Base-by-base conservation (phyloP, 768 basidiomycete species). In the Mycena albidolilacea region DNA sequence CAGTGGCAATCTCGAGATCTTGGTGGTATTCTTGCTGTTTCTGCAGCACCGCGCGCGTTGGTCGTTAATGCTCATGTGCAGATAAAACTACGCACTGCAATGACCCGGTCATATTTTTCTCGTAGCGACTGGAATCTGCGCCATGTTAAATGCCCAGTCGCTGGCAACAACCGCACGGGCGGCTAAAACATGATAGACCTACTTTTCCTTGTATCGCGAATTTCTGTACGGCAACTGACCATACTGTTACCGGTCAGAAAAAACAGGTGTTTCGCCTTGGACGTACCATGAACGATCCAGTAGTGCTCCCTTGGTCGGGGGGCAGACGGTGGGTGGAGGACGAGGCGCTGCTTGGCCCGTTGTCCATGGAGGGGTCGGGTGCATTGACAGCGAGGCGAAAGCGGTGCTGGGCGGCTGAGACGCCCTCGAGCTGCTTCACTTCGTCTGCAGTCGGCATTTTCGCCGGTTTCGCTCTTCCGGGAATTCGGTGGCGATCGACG, bases 51-150 rank as follows among this genome's bases (percentile, higher is more conserved):
- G 55, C n/a, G 67, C 44, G 63, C 60, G 60, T 44, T 19, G 10
- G 15, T 5, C 15, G 17, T 50, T n/a, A 48, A 52, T 41, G 38
- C 11, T 5, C 9, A 14, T 38, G 35, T 38, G 30, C 3, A 64
- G 2, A 21, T 12, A 11, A 5, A 23, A 43, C 14, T 15, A 82
- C 86, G 50, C 74, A 87, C 88, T 54, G 79, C 73, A 15, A 79
- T 83, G 17, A 85, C 85, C 63, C 82, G 82, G 52, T 88, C 87
- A 66, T 86, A 89, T 72, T 81, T 84, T 70, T 87, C 86, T 52
- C 86, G 81, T 77, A 87, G 80, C 44, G 78, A 77, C 61, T 86
- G 85, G 77, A 87, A 89, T 77, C 88, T 89, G 71, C 9, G 39
- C n/a, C 14, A 23, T 19, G n/a, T 39, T 68, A 39, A 62, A 64